Percentiles rank a stretch among this genome's conserved stretches.
These are phyloP conservation scores for Acanthamoeba triangularis DNA, from an alignment of 208 protist genomes.

Conservation along the genomic window DNA sequence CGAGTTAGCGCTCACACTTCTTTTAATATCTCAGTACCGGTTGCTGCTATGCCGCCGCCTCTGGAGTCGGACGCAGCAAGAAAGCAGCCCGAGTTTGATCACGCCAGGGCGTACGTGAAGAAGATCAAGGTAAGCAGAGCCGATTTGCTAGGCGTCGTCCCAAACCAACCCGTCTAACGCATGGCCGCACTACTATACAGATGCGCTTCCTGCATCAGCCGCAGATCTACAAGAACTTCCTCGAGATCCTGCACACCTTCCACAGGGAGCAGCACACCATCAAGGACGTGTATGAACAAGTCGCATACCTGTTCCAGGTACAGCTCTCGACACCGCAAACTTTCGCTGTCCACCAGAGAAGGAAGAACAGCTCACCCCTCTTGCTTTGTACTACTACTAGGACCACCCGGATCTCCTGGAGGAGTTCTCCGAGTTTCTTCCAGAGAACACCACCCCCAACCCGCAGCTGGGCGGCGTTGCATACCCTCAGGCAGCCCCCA, in stretches of 20 bases:
- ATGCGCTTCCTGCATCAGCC: constrained; percentile 88
- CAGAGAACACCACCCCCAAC: constrained; percentile 79
- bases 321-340: not conserved
- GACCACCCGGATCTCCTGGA: constrained; percentile 90
- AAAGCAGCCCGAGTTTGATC: constrained; percentile 89
- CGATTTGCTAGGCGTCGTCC: not conserved
- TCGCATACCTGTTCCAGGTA: constrained; percentile 88
- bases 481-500: not conserved
- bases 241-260: constrained; percentile 94
- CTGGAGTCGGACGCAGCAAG: not conserved
- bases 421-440: constrained; percentile 93
- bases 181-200: not conserved
- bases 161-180: not conserved
- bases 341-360: no score
- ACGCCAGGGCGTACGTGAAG: constrained; percentile 91
- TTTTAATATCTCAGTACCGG: not conserved
- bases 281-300: constrained; percentile 91
- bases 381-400: not conserved
- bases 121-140: constrained; percentile 87
- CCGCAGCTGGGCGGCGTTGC: not conserved
- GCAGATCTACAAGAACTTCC: constrained; percentile 92
- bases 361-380: no score
- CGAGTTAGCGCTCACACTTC: not conserved
- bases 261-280: constrained; percentile 92
- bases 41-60: not conserved